phyloP scores from a whole-genome alignment of 371 early-diverging fungal species.

The Actinomucor elegans region DNA sequence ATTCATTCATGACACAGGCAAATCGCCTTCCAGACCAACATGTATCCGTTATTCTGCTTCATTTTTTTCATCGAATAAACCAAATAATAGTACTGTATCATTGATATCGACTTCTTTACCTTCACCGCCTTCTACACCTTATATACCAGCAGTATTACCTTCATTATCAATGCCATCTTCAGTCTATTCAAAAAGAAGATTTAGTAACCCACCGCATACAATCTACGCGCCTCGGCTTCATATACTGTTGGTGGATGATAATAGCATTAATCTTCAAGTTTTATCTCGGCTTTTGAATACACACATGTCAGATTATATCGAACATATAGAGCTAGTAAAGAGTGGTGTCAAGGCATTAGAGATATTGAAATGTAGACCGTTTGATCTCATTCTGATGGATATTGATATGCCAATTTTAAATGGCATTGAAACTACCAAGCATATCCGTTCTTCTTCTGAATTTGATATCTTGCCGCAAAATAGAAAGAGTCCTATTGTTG shows the following conservation, averaged over 20 bases:
- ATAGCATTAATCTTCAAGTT: constrained; percentile 57
- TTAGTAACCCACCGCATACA: constrained; percentile 11
- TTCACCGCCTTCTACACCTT: constrained; percentile 14
- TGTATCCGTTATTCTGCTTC: constrained; percentile 19
- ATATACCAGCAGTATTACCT: not conserved
- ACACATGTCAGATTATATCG: constrained; percentile 48
- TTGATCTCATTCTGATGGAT: constrained; percentile 63
- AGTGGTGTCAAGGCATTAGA: constrained; percentile 49
- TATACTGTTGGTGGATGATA: constrained; percentile 60
- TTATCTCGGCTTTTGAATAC: constrained; percentile 51
- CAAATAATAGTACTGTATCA: not conserved
- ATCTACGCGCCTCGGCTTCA: constrained; percentile 6
- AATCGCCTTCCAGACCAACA: constrained; percentile 12
- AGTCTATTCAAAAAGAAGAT: constrained; percentile 11
- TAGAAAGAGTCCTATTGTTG: constrained; percentile 61
- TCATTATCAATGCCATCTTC: constrained; percentile 11
- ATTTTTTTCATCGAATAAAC: constrained; percentile 3
- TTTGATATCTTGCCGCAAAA: constrained; percentile 51
- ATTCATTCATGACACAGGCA: constrained; percentile 15
- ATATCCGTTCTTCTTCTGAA: constrained; percentile 35
- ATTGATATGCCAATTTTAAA: constrained; percentile 67
- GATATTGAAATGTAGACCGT: constrained; percentile 37
- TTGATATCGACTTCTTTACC: constrained; percentile 19
- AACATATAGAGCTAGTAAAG: constrained; percentile 43
- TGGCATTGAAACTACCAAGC: constrained; percentile 57